Conservation (phyloP, 495 filamentous ascomycete genomes). For the Podospora fimiseda region DNA sequence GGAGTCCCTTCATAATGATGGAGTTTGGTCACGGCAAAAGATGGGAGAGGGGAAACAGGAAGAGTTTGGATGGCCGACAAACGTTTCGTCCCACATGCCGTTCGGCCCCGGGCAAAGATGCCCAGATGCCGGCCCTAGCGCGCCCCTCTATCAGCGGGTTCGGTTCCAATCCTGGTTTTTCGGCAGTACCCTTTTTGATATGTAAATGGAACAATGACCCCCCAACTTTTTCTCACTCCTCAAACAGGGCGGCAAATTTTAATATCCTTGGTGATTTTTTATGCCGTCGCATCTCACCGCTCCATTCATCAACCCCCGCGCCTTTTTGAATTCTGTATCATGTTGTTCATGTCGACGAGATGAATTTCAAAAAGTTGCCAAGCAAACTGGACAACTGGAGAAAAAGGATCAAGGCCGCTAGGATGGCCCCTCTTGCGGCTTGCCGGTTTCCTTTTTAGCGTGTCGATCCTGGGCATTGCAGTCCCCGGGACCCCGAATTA, state of each 20-base stretch:
- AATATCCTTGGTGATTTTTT: too few relatives aligned
- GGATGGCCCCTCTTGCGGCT: background rate
- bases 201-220: background rate
- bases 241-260: too few relatives aligned
- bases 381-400: too few relatives aligned
- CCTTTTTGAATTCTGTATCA: too few relatives aligned
- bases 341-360: too few relatives aligned
- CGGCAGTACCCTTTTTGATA: background rate
- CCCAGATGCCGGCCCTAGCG: background rate
- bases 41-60: too few relatives aligned
- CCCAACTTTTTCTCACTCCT: too few relatives aligned
- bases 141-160: background rate
- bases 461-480: background rate
- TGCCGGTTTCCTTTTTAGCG: background rate
- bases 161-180: background rate
- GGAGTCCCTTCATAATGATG: background rate
- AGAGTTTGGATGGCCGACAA: background rate
- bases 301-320: too few relatives aligned
- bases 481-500: background rate
- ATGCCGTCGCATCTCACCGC: too few relatives aligned
- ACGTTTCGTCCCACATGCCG: slow-evolving; percentile 1
- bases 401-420: too few relatives aligned
- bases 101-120: background rate
- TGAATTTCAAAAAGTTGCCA: background rate
- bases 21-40: background rate